Percentiles rank a stretch among this genome's conserved stretches.
Conservation (phyloP, 2,329 filamentous ascomycete species). For the Aspergillus oerlinghausenensis region DNA sequence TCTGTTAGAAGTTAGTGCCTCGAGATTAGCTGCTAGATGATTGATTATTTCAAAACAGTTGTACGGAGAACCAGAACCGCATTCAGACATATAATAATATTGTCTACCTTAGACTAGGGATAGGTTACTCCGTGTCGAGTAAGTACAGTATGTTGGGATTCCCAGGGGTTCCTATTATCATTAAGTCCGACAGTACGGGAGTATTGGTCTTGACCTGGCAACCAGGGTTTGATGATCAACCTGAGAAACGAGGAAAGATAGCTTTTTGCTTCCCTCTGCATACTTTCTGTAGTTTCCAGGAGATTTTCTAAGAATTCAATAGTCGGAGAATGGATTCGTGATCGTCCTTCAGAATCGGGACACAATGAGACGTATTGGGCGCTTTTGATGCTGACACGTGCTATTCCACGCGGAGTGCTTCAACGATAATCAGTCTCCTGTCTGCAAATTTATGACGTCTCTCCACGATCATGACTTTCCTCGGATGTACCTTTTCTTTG, state of each 20-base stretch:
- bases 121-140: background rate
- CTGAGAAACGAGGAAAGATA: background rate
- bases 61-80: too few species aligned
- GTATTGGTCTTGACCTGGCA: background rate
- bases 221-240: background rate
- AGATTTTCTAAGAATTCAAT: background rate
- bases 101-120: background rate
- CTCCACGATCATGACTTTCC: background rate
- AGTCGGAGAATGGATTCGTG: background rate
- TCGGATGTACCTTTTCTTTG: background rate
- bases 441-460: background rate
- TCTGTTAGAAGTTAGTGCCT: background rate
- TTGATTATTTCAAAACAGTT: too few species aligned
- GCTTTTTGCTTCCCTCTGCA: background rate
- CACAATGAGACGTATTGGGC: background rate
- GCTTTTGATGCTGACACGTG: background rate
- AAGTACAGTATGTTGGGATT: background rate
- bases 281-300: background rate
- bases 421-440: background rate
- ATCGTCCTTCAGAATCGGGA: background rate
- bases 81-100: background rate
- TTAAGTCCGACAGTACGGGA: too few species aligned
- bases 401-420: background rate
- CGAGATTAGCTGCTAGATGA: background rate
- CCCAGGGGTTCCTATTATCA: background rate